These are phyloP conservation scores for Candida sp. DNA, from an alignment of 1,139 yeast species.

Conservation along the genomic window DNA sequence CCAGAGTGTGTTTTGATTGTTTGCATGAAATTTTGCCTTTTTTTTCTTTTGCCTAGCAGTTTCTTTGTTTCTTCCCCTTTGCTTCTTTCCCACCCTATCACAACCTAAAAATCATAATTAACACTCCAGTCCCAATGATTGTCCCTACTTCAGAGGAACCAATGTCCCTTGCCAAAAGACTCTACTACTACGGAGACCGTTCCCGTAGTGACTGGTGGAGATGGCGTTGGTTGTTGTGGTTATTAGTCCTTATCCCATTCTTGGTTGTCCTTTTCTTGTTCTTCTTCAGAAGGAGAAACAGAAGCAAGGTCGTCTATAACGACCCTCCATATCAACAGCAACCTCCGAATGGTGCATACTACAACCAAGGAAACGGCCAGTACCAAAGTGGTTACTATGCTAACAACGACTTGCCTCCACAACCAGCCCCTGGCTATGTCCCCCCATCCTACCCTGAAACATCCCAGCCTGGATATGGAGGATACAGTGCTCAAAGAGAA, in stretches of 20 bases:
- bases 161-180: background rate
- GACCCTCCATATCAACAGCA: slow-evolving; percentile 2
- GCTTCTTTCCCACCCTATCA: too few relatives aligned
- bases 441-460: slow-evolving; percentile 7
- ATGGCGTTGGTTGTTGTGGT: slow-evolving; percentile 15
- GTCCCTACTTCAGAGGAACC: too few relatives aligned
- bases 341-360: background rate
- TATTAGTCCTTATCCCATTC: slow-evolving; percentile 11
- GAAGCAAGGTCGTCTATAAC: slow-evolving; percentile 4
- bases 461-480: background rate
- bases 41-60: too few relatives aligned
- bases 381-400: slow-evolving; percentile 1
- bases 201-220: slow-evolving; percentile 7
- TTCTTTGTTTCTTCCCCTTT: too few relatives aligned
- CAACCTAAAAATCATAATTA: too few relatives aligned
- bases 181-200: too few relatives aligned
- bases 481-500: background rate
- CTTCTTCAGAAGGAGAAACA: slow-evolving; percentile 9
- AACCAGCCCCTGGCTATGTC: slow-evolving; percentile 5
- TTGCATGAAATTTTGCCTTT: too few relatives aligned
- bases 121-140: too few relatives aligned
- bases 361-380: slow-evolving; percentile 1
- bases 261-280: slow-evolving; percentile 7
- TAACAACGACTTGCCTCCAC: slow-evolving; percentile 5
- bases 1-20: too few relatives aligned